Base-by-base conservation (phyloP, 805 yeast species). In the Hanseniaspora vineae region DNA sequence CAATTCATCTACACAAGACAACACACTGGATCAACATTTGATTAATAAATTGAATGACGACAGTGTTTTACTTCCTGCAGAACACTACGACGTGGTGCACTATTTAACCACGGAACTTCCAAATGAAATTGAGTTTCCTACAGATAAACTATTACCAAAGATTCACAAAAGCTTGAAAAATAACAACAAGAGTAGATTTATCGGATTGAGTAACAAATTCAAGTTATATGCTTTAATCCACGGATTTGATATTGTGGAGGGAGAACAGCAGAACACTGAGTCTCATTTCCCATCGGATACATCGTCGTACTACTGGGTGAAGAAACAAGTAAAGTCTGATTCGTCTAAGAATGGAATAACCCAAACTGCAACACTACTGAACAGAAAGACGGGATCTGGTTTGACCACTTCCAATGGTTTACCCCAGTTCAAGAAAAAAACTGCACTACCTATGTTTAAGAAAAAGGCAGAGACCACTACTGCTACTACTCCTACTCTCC, bases 191-290 rank as follows among this genome's bases (percentile, higher is more conserved):
- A 85, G 85, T 20, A 61, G 50, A 35, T 62, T 80, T 31, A 60
- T 61, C 39, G 87, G 87, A 9, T 71, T 78, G 67, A 52, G 68
- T 66, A 62, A 62, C 44, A 47, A 18, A 2, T 58, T 52, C 46
- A 63, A 61, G 44, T 60, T 85, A 47, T 82, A 80, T 55, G 89
- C 80, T 23, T 67, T 84, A 46, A 71, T 80, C 69, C 70, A 73
- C 32, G 90, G 89, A 0, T 81, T 84, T 52, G 64, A 76, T 31
- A 52, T 61, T 8, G 40, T 42, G 10, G 48, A 43, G n/a, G 65
- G 71, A 6, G 56, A 33, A 13, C 15, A 33, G 6, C 15, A 33
- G 6, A 10, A 33, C 37, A n/a, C 37, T 6, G 9, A 33, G 4
- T 13, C 37, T 33, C 6, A n/a, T 33, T 23, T 23, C 4, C 29